These are phyloP conservation scores for Neofusicoccum parvum DNA, from an alignment of 2,329 filamentous ascomycete genomes.

Conservation along the genomic window DNA sequence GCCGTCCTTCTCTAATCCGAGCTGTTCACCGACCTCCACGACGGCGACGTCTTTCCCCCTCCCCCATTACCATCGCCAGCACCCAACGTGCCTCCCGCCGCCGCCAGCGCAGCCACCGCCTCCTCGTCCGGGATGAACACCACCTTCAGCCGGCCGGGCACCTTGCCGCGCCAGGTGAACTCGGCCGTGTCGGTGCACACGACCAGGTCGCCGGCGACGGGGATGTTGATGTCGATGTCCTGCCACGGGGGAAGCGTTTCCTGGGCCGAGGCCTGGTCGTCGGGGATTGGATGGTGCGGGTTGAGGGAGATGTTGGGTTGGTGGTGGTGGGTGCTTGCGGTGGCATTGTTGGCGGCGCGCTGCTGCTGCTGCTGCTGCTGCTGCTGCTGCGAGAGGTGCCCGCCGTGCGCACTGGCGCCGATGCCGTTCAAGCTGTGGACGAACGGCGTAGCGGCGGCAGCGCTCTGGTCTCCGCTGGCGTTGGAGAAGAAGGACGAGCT, in stretches of 20 bases:
- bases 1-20: neutral
- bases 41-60: neutral
- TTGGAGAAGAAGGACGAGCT: neutral
- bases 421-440: conserved; percentile 7
- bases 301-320: neutral
- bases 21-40: conserved; percentile 10
- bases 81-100: neutral
- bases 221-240: conserved; percentile 18
- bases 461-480: neutral
- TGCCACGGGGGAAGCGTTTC: conserved; percentile 7
- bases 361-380: neutral
- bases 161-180: conserved; percentile 11
- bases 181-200: conserved; percentile 19
- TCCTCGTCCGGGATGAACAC: conserved; percentile 6
- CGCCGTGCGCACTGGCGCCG: neutral
- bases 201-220: conserved; percentile 9
- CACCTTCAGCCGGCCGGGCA: conserved; percentile 11
- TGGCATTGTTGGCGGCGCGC: neutral
- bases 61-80: neutral
- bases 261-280: neutral
- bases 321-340: neutral
- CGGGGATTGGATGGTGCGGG: neutral
- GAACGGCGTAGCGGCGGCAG: neutral
- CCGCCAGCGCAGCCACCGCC: neutral
- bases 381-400: neutral